These are phyloP conservation scores for Coelastrella sp. DNA, from an alignment of 139 green algal species.

Conservation along the genomic window DNA sequence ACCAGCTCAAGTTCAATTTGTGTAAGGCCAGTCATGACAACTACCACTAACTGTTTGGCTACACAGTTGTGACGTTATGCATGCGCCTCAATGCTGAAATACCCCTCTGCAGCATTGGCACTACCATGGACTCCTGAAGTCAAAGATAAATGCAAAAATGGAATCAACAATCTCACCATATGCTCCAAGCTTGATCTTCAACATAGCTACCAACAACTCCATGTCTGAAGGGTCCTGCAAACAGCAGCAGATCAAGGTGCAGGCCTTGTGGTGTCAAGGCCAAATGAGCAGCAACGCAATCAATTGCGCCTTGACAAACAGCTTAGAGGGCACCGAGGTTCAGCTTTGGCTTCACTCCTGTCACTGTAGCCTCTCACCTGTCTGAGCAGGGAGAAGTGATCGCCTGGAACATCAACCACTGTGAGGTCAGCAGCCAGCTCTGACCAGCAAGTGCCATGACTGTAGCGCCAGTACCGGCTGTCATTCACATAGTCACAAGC, in stretches of 20 bases:
- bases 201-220: constrained; percentile 52
- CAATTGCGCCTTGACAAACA: no score
- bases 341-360: background rate
- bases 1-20: background rate
- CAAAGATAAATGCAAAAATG: background rate
- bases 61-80: no score
- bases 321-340: no score
- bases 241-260: background rate
- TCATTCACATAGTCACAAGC: constrained; percentile 92
- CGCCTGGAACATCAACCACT: constrained; percentile 70
- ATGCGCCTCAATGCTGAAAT: no score
- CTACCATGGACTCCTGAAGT: no score
- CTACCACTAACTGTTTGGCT: no score
- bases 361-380: constrained; percentile 52
- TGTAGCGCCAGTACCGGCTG: constrained; percentile 56
- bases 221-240: constrained; percentile 39
- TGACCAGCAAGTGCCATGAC: constrained; percentile 84
- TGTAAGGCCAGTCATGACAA: background rate
- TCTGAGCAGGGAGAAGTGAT: constrained; percentile 91
- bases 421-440: constrained; percentile 76
- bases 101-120: no score
- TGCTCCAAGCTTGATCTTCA: constrained; percentile 63
- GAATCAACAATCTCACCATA: constrained; percentile 30
- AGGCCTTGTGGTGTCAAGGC: background rate
- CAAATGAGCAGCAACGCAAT: background rate